These are phyloP conservation scores for Hypoxylon cercidicola DNA, from an alignment of 495 filamentous ascomycete genomes.

Conservation along the genomic window DNA sequence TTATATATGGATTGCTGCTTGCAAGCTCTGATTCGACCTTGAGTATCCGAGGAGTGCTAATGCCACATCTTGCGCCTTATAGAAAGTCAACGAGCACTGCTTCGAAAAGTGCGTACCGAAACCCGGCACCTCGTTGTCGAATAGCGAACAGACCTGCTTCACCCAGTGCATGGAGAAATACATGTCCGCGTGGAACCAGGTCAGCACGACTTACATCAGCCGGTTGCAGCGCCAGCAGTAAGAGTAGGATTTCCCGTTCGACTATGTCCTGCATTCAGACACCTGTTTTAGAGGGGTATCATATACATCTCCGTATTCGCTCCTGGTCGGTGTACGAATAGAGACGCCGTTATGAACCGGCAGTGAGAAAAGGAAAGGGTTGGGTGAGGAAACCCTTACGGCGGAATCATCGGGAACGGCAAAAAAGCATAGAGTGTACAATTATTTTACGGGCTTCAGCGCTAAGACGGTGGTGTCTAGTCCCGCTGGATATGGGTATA, in stretches of 20 bases:
- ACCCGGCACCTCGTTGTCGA: conserved; percentile 80
- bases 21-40: background rate
- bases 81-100: conserved; percentile 98
- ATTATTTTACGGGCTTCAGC: conserved; percentile 24
- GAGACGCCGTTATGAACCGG: conserved; percentile 8
- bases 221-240: conserved; percentile 72
- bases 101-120: conserved; percentile 92
- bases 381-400: conserved; percentile 9
- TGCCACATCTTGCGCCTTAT: conserved; percentile 1
- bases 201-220: conserved; percentile 77
- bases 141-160: conserved; percentile 78
- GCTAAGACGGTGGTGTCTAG: conserved; percentile 19
- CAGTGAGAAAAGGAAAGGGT: conserved; percentile 4
- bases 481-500: conserved; percentile 28
- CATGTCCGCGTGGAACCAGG: conserved; percentile 89
- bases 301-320: background rate
- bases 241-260: background rate
- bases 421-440: conserved; percentile 38
- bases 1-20: background rate
- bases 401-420: conserved; percentile 6
- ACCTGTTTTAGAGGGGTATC: background rate
- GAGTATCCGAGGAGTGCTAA: conserved; percentile 4
- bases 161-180: conserved; percentile 97
- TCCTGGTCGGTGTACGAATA: conserved; percentile 21
- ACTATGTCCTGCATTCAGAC: background rate